Evolutionary conservation across 2,329 filamentous ascomycete genomes (phyloP), one percentile per base, ranked within the genome.

Genomic region (Hymenoscyphus infarciens): DNA sequence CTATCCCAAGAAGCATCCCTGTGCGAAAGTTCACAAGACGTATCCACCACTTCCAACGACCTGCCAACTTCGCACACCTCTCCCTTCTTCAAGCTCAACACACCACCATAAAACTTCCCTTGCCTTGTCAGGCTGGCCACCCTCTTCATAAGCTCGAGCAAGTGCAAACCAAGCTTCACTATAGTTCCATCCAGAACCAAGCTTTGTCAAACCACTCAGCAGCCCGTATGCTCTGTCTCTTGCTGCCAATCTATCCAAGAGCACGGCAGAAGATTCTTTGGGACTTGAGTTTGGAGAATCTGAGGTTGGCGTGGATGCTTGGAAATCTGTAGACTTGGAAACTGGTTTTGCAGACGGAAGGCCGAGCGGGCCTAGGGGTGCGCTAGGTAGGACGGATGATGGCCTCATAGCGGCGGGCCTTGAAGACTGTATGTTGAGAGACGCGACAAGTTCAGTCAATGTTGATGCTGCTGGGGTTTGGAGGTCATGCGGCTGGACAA

Each of bases 81-180:
- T 86, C 7, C 86, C 87, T 74, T 99, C 94, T 74, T 98, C 95
- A 33, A 99, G 81, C 76, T 97, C 92, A 13, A 99, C 90, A 70
- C 93, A 96, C 92, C 94, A 98, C 95, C 95, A 98, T 6, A 98
- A 82, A 55, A 93, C 92, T 69, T 95, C 90, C 78, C 93, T 96
- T 15, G 95, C 90, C 79, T 94, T 96, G 42, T 95, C 90, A 1
- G 86, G 77, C 78, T 97, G 91, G 0, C 89, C 90, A 62, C 91
- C 90, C 73, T 92, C 86, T 76, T 99, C 95, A 72, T 97, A 91
- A 10, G 91, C 92, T 66, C 92, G 82, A 0, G 92, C 91, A 38
- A 99, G 83, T 4, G 89, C 85, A 72, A 92, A 94, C 95, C 95
- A 99, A 5, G 94, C 95, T 74, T 98, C 95, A 0, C 91, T 87